These are phyloP conservation scores for Agrostemma githago DNA, from an alignment of 148 eudicot species.

Conservation along the genomic window DNA sequence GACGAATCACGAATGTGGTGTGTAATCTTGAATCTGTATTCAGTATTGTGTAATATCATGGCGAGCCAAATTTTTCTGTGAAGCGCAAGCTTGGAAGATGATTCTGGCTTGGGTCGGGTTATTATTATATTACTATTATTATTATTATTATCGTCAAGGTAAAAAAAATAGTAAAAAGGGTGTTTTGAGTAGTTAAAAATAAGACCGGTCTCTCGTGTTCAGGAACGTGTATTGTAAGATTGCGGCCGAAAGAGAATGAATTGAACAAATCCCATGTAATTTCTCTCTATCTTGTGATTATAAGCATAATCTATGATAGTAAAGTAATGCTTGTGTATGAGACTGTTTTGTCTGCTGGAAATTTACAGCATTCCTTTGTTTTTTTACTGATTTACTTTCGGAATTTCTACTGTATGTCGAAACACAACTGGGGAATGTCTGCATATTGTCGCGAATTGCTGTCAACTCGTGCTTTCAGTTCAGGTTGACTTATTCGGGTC, in stretches of 20 bases:
- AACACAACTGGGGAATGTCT: not conserved
- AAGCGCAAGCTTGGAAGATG: slow-evolving; percentile 62
- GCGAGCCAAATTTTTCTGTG: slow-evolving; percentile 45
- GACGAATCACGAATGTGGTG: slow-evolving; percentile 26
- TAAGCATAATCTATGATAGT: slow-evolving; percentile 10
- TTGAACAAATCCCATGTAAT: not conserved
- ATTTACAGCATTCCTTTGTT: not conserved
- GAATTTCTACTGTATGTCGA: not conserved
- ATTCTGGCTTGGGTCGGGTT: slow-evolving; percentile 35
- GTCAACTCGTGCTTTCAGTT: no score
- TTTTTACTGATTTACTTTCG: not conserved
- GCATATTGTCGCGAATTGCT: no score
- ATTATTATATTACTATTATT: not conserved
- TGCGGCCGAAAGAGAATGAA: slow-evolving; percentile 20
- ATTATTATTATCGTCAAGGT: not conserved
- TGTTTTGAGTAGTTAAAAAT: slow-evolving; percentile 22
- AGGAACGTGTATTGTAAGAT: slow-evolving; percentile 17
- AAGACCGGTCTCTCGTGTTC: slow-evolving; percentile 23
- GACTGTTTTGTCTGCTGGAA: not conserved
- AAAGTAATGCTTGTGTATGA: not conserved
- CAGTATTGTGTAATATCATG: not conserved
- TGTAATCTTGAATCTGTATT: not conserved
- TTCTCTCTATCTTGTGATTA: slow-evolving; percentile 9
- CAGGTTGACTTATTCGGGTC: no score
- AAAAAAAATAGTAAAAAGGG: slow-evolving; percentile 31